Percentiles rank a stretch among this genome's conserved stretches.
These are phyloP conservation scores for Colletotrichum sp. DNA, from an alignment of 2,329 filamentous ascomycete genomes.

Conservation along the genomic window DNA sequence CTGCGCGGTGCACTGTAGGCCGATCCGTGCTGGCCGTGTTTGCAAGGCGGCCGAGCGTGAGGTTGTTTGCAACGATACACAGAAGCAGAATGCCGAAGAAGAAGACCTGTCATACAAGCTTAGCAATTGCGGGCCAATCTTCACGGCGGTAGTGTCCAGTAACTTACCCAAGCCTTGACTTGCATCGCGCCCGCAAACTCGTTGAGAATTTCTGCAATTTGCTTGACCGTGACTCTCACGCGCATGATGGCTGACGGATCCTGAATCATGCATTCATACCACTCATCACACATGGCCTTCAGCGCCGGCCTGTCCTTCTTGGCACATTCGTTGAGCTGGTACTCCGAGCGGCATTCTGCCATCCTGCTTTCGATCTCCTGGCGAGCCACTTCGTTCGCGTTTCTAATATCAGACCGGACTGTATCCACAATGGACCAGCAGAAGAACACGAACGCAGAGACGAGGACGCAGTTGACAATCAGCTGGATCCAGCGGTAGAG, in stretches of 20 bases:
- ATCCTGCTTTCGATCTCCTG: slow-evolving; percentile 75
- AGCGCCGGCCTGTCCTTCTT: slow-evolving; percentile 73
- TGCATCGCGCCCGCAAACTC: slow-evolving; percentile 91
- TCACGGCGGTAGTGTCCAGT: not conserved
- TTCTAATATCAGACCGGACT: slow-evolving; percentile 76
- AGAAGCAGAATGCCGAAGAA: slow-evolving; percentile 54
- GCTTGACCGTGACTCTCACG: slow-evolving; percentile 82
- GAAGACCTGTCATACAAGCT: slow-evolving; percentile 45
- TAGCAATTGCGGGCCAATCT: not conserved
- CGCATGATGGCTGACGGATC: slow-evolving; percentile 80
- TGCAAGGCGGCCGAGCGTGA: slow-evolving; percentile 43
- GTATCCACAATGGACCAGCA: slow-evolving; percentile 69
- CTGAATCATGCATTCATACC: slow-evolving; percentile 87
- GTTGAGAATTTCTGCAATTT: slow-evolving; percentile 92
- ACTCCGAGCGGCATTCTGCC: slow-evolving; percentile 74
- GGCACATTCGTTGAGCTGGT: slow-evolving; percentile 76
- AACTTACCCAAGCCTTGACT: slow-evolving; percentile 71
- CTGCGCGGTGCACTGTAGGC: slow-evolving; percentile 28
- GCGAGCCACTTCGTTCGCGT: slow-evolving; percentile 73
- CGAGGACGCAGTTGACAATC: slow-evolving; percentile 67
- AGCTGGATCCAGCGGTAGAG: slow-evolving; percentile 65
- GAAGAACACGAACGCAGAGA: slow-evolving; percentile 64
- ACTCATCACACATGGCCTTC: slow-evolving; percentile 74
- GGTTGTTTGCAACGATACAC: slow-evolving; percentile 55
- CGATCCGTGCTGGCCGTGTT: slow-evolving; percentile 29